Percentiles rank a stretch among this genome's conserved stretches.
Evolutionary conservation across 2,329 filamentous ascomycete species (phyloP).

Genomic region (Cadophora sp.): DNA sequence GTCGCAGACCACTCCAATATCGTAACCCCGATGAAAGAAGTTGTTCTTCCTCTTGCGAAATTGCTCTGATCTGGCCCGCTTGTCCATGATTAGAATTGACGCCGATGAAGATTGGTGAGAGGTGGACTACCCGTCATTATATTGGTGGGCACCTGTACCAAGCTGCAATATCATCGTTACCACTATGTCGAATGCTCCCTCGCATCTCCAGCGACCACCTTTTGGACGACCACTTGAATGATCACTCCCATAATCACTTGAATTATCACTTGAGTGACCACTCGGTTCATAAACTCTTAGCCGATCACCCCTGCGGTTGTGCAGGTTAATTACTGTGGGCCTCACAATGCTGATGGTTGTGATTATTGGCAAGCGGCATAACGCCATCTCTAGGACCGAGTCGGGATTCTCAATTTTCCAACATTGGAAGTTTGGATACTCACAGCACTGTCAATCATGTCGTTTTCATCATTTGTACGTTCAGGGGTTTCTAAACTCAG

Average conservation of each 20-base stretch:
- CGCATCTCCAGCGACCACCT: neutral
- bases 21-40: conserved; percentile 22
- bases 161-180: neutral
- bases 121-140: conserved; percentile 1
- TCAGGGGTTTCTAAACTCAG: conserved; percentile 16
- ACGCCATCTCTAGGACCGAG: neutral
- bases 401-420: neutral
- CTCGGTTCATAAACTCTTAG: neutral
- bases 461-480: conserved; percentile 1
- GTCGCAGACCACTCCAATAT: conserved; percentile 17
- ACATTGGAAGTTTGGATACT: neutral
- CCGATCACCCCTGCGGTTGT: neutral
- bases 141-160: neutral
- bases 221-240: conserved; percentile 2
- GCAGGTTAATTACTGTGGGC: neutral
- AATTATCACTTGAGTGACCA: neutral
- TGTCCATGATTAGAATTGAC: conserved; percentile 17
- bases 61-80: conserved; percentile 21
- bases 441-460: neutral
- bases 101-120: neutral
- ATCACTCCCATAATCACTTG: neutral
- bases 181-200: neutral
- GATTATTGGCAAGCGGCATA: neutral
- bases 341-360: neutral
- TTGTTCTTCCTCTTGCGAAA: conserved; percentile 30